Evolutionary conservation across 1,139 yeast species (phyloP).

Genomic region (Nakaseomyces glabratus): DNA sequence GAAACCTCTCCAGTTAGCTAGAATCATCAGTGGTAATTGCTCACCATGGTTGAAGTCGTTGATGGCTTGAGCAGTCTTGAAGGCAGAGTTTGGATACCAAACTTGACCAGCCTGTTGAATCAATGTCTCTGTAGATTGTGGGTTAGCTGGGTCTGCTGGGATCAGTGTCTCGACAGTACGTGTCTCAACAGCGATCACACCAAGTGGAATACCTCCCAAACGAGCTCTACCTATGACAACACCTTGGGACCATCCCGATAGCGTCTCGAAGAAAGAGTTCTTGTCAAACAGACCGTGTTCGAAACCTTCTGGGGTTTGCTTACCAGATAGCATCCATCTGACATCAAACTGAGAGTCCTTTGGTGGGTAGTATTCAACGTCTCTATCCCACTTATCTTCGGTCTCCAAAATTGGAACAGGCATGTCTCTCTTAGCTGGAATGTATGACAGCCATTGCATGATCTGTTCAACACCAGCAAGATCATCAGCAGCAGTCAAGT

Average conservation of each 20-base stretch:
- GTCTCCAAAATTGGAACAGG: slow-evolving; percentile 88
- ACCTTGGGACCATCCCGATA: slow-evolving; percentile 97
- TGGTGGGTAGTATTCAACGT: slow-evolving; percentile 70
- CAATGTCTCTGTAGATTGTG: slow-evolving; percentile 78
- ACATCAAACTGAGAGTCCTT: slow-evolving; percentile 77
- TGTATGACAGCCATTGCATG: slow-evolving; percentile 91
- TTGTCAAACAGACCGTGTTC: slow-evolving; percentile 87
- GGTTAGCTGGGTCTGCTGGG: slow-evolving; percentile 99
- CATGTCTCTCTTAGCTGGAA: slow-evolving; percentile 82
- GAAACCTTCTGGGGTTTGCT: slow-evolving; percentile 57
- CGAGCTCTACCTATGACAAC: slow-evolving; percentile 98
- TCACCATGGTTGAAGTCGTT: slow-evolving; percentile 97
- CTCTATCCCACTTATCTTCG: slow-evolving; percentile 88
- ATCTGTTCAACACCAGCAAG: slow-evolving; percentile 93
- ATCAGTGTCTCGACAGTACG: slow-evolving; percentile 76
- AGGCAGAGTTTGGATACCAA: slow-evolving; percentile 98
- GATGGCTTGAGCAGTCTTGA: slow-evolving; percentile 97
- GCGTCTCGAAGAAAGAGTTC: slow-evolving; percentile 91
- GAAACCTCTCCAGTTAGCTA: slow-evolving; percentile 99
- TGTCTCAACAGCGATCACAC: slow-evolving; percentile 95
- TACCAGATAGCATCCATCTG: slow-evolving; percentile 90
- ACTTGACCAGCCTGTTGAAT: slow-evolving; percentile 98
- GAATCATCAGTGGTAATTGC: slow-evolving; percentile 89
- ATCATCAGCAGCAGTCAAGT: slow-evolving; percentile 90
- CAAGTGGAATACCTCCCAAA: slow-evolving; percentile 96